Evolutionary conservation across 148 eudicot genomes (phyloP), one percentile per base, ranked within the genome.

Genomic region (Nepenthes gracilis): DNA sequence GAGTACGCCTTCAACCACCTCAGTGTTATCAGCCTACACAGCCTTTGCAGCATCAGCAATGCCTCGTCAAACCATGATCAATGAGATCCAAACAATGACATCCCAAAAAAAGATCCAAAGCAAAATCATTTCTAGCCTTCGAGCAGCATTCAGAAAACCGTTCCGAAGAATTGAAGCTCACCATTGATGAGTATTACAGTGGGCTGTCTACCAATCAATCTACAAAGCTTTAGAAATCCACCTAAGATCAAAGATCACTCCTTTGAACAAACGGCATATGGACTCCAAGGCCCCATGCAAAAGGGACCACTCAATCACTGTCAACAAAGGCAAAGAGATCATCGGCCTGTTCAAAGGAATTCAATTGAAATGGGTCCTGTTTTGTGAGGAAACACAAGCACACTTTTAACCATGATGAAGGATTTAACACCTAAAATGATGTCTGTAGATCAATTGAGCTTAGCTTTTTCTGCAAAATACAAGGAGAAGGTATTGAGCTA

Each of bases 401-500:
- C 50, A 4, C 9, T 36, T 33, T 58, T 32, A 43, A 7, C n/a
- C 2, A 48, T 9, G 50, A 58, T 32, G 40, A 43, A 8, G 35
- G 6, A 14, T 32, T 57, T 23, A n/a, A 36, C 65, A 35, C 36
- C 33, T 56, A 48, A 45, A 59, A 43, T 33, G 50, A 23, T 34
- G 63, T 15, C 13, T 14, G 8, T 6, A 13, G 47, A 47, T 59
- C 64, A 54, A 23, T 40, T 45, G 51, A 40, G 35, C 51, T 60
- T 2, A 45, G 49, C 50, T 60, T 60, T 33, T 23, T 14, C 1
- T 10, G 43, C 12, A 33, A 45, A n/a, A 13, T 9, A 71, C n/a
- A 75, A 71, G 47, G 75, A 71, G 33, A 54, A 23, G 15, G 60
- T 75, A 5, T 57, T 75, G 4, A 62, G 58, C 45, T 63, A 69